phyloP scores from a whole-genome alignment of 139 green algal genomes.

The Helicosporidium sp. region DNA sequence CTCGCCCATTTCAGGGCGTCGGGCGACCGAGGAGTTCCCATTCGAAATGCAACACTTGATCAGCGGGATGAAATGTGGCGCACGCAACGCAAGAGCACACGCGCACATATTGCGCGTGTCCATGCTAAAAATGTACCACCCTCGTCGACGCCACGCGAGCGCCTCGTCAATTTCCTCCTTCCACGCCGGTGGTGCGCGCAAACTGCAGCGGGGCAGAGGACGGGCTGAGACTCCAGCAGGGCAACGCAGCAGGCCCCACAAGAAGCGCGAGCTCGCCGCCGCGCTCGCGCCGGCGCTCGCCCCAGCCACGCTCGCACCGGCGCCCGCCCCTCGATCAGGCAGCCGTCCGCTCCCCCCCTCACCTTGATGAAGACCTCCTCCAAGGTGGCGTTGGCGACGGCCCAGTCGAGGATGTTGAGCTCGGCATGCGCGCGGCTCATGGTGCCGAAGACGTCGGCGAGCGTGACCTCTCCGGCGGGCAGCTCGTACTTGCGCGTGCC shows the following conservation, averaged over 20 bases:
- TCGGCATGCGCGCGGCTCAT: constrained; percentile 25
- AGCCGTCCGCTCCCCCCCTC: too few relatives aligned
- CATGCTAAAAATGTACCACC: too few relatives aligned
- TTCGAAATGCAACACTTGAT: too few relatives aligned
- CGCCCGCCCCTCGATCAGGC: too few relatives aligned
- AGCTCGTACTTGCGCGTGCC: constrained; percentile 62
- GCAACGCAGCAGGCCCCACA: neutral
- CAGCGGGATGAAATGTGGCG: too few relatives aligned
- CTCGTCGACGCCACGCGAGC: too few relatives aligned
- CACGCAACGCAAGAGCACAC: too few relatives aligned
- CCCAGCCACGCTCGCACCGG: too few relatives aligned
- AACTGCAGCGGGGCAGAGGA: constrained; percentile 35
- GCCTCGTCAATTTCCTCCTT: constrained; percentile 16
- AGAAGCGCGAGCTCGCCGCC: neutral
- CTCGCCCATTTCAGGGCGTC: too few relatives aligned
- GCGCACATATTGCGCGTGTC: too few relatives aligned
- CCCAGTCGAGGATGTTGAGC: constrained; percentile 64
- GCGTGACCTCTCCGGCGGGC: constrained; percentile 22
- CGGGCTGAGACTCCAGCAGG: neutral
- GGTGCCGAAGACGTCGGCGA: constrained; percentile 38
- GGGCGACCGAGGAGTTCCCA: too few relatives aligned
- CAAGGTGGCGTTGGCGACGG: constrained; percentile 69
- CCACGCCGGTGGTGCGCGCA: constrained; percentile 12
- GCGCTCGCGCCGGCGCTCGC: too few relatives aligned
- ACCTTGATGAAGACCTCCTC: constrained; percentile 58